Percentiles rank a stretch among this genome's conserved stretches.
phyloP scores from a whole-genome alignment of 129 eudicot species.

The Flaveria robusta region DNA sequence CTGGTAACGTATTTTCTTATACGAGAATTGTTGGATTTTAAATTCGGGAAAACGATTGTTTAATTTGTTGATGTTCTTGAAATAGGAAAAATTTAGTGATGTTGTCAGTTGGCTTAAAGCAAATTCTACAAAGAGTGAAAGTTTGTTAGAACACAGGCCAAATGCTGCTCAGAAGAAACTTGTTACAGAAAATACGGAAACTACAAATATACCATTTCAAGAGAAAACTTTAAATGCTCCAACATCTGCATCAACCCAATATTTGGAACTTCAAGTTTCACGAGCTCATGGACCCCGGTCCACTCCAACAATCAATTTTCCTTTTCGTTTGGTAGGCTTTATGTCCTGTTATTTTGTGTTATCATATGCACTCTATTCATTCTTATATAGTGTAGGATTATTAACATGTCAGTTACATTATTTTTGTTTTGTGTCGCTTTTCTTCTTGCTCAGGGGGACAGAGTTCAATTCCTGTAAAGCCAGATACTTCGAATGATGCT shows the following conservation, averaged over 20 bases:
- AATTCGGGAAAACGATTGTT: background rate
- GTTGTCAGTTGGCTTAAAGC: conserved; percentile 91
- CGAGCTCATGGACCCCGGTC: conserved; percentile 42
- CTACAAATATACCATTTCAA: conserved; percentile 29
- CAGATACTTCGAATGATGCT: conserved; percentile 56
- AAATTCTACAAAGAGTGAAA: conserved; percentile 59
- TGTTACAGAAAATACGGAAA: conserved; percentile 45
- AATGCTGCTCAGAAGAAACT: conserved; percentile 40
- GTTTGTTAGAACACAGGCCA: conserved; percentile 37
- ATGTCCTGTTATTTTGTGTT: background rate
- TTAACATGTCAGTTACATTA: background rate
- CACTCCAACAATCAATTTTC: conserved; percentile 49
- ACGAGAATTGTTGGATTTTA: background rate
- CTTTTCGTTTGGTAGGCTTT: conserved; percentile 70
- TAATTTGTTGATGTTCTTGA: conserved; percentile 13
- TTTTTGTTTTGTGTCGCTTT: background rate
- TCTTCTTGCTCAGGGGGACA: conserved; percentile 52
- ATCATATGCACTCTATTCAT: background rate
- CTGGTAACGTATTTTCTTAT: conserved; percentile 49
- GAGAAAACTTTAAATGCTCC: conserved; percentile 43
- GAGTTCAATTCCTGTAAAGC: conserved; percentile 46
- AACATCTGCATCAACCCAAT: conserved; percentile 33
- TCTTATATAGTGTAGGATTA: background rate
- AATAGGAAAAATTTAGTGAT: conserved; percentile 88
- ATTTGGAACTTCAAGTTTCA: conserved; percentile 37